A percentile compares a stretch with the other conserved stretches of the same genome.
phyloP scores from a whole-genome alignment of 768 basidiomycete genomes.

The Naematelia aurantialba region DNA sequence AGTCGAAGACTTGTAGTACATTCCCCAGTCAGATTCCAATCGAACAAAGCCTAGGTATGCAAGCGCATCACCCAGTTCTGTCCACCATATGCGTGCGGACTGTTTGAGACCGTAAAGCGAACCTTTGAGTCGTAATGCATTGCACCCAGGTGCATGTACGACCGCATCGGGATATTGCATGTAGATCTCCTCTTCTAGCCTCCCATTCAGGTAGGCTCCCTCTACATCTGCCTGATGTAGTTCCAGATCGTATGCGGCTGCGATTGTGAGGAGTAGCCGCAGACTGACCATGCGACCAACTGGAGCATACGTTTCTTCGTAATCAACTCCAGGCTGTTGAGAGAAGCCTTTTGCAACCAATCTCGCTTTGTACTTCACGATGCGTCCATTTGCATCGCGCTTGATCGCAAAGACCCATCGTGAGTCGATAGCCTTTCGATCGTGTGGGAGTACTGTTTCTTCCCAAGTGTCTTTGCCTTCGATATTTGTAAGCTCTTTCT shows the following conservation, averaged over 20 bases:
- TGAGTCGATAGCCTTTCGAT: slow-evolving; percentile 43
- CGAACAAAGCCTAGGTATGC: slow-evolving; percentile 15
- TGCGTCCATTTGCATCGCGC: slow-evolving; percentile 34
- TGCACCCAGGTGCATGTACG: background rate
- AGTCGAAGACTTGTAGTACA: slow-evolving; percentile 9
- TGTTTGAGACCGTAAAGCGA: slow-evolving; percentile 27
- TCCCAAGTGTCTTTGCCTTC: slow-evolving; percentile 45
- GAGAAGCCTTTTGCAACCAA: slow-evolving; percentile 54
- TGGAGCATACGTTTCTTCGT: slow-evolving; percentile 52
- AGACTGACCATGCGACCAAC: slow-evolving; percentile 23
- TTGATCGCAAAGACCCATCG: slow-evolving; percentile 51
- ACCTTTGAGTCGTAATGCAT: slow-evolving; percentile 5
- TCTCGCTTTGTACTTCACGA: too few relatives aligned
- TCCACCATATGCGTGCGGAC: slow-evolving; percentile 24
- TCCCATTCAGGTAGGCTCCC: slow-evolving; percentile 37
- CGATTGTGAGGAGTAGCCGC: slow-evolving; percentile 16
- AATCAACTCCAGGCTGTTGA: slow-evolving; percentile 54
- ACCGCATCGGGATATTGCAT: slow-evolving; percentile 22
- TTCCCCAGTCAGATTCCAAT: slow-evolving; percentile 23
- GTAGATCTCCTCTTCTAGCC: slow-evolving; percentile 40
- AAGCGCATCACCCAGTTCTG: slow-evolving; percentile 13
- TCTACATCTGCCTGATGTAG: slow-evolving; percentile 21
- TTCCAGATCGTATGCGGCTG: slow-evolving; percentile 13
- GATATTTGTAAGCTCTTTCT: slow-evolving; percentile 33
- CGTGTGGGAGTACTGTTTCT: slow-evolving; percentile 33